Evolutionary conservation across 768 basidiomycete species (phyloP).

Genomic region (Serendipita sp.): DNA sequence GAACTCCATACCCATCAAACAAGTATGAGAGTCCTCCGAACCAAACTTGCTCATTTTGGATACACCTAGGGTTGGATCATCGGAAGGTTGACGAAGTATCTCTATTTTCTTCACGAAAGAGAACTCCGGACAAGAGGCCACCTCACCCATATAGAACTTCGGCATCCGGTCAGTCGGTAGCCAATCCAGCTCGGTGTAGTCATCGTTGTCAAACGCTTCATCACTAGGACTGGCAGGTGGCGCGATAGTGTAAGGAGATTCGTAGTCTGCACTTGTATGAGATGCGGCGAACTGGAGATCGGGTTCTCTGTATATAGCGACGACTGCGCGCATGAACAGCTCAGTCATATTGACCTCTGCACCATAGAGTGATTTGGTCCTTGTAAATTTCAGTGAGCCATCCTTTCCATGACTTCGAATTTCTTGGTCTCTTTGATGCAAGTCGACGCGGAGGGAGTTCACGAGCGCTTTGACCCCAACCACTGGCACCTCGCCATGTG

Average conservation of each 20-base stretch:
- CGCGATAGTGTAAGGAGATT: conserved; percentile 23
- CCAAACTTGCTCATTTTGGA: conserved; percentile 52
- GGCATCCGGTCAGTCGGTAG: conserved; percentile 33
- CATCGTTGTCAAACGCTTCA: conserved; percentile 59
- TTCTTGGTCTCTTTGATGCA: conserved; percentile 86
- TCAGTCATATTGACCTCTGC: conserved; percentile 69
- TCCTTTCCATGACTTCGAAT: neutral
- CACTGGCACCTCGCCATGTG: conserved; percentile 56
- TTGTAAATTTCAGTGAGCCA: conserved; percentile 17
- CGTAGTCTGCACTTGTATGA: conserved; percentile 17
- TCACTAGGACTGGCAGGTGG: conserved; percentile 22
- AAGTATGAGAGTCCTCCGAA: conserved; percentile 63
- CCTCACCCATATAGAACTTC: conserved; percentile 47
- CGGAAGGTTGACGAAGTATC: neutral
- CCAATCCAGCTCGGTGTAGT: conserved; percentile 71
- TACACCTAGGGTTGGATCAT: conserved; percentile 13
- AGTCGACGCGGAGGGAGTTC: conserved; percentile 67
- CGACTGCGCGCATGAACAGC: conserved; percentile 56
- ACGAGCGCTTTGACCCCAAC: conserved; percentile 77
- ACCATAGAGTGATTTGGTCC: conserved; percentile 74
- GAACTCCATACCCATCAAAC: conserved; percentile 55
- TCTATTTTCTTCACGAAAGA: conserved; percentile 50
- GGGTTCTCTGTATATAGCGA: conserved; percentile 62
- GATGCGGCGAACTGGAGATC: conserved; percentile 42
- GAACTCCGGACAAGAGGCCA: conserved; percentile 66